A percentile compares a stretch with the other conserved stretches of the same genome.
phyloP scores from a whole-genome alignment of 805 yeast genomes.

The Starmerella apis region DNA sequence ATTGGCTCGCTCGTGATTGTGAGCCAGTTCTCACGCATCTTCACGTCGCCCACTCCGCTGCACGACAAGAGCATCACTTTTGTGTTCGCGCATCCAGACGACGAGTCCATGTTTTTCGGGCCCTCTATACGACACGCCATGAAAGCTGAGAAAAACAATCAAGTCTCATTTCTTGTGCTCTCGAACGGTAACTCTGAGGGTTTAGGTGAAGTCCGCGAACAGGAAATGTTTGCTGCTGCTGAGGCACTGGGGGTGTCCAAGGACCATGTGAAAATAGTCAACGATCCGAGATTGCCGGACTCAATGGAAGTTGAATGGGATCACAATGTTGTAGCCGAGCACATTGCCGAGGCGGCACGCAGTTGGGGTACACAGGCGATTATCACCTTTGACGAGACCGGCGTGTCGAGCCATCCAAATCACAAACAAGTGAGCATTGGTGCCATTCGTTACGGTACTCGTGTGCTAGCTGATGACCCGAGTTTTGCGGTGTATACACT shows the following conservation, averaged over 20 bases:
- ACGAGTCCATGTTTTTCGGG: slow-evolving; percentile 93
- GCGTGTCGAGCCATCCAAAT: slow-evolving; percentile 82
- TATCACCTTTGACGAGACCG: slow-evolving; percentile 69
- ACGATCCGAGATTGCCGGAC: slow-evolving; percentile 48
- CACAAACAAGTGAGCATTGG: slow-evolving; percentile 40
- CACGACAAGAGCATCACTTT: slow-evolving; percentile 30
- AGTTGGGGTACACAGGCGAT: slow-evolving; percentile 34
- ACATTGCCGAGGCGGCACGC: slow-evolving; percentile 31
- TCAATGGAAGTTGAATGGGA: slow-evolving; percentile 64
- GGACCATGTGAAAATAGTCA: slow-evolving; percentile 38
- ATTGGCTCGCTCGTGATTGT: slow-evolving; percentile 5
- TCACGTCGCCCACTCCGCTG: slow-evolving; percentile 22
- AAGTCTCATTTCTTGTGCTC: slow-evolving; percentile 53
- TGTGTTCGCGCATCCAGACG: slow-evolving; percentile 93
- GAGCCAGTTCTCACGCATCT: slow-evolving; percentile 18
- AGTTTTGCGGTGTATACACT: slow-evolving; percentile 28
- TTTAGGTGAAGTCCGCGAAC: slow-evolving; percentile 50
- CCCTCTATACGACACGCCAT: slow-evolving; percentile 57
- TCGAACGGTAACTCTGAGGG: slow-evolving; percentile 72
- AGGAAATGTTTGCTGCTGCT: slow-evolving; percentile 51
- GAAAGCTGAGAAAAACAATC: slow-evolving; percentile 41
- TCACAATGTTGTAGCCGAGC: slow-evolving; percentile 33
- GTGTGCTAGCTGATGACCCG: slow-evolving; percentile 8
- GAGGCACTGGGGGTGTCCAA: slow-evolving; percentile 41
- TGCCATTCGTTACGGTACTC: slow-evolving; percentile 16